phyloP scores from a whole-genome alignment of 2,329 filamentous ascomycete species.

The Neonectria coccinea region DNA sequence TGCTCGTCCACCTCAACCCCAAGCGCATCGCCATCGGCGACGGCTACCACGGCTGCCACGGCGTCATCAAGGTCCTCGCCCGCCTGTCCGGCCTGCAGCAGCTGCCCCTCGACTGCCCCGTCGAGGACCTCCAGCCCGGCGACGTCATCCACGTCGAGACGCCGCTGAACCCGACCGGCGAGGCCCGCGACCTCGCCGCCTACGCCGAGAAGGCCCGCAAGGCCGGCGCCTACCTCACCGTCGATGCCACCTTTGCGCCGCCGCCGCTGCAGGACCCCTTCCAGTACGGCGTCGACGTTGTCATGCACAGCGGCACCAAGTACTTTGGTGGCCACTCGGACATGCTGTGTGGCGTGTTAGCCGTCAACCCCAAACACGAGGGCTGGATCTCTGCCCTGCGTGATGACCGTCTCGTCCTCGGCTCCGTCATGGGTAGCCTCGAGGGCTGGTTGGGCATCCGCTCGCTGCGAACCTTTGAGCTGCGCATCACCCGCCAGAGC shows the following conservation, averaged over 20 bases:
- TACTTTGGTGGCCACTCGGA: slow-evolving; percentile 97
- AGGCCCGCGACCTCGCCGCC: slow-evolving; percentile 76
- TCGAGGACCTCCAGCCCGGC: slow-evolving; percentile 75
- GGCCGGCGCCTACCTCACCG: slow-evolving; percentile 79
- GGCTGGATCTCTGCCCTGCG: slow-evolving; percentile 72
- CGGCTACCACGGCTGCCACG: slow-evolving; percentile 95
- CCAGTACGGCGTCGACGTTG: slow-evolving; percentile 80
- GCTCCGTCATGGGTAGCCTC: slow-evolving; percentile 86
- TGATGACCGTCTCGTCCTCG: slow-evolving; percentile 80
- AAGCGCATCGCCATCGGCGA: slow-evolving; percentile 83
- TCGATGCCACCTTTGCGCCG: slow-evolving; percentile 94
- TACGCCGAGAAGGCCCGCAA: slow-evolving; percentile 80
- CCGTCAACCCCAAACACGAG: slow-evolving; percentile 65
- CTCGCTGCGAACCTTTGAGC: slow-evolving; percentile 85
- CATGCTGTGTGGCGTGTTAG: slow-evolving; percentile 87
- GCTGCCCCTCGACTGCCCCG: slow-evolving; percentile 76
- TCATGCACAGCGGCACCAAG: slow-evolving; percentile 96
- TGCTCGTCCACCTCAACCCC: slow-evolving; percentile 87
- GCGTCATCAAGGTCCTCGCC: slow-evolving; percentile 78
- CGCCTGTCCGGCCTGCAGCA: slow-evolving; percentile 81
- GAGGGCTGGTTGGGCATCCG: slow-evolving; percentile 94
- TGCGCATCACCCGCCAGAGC: slow-evolving; percentile 84
- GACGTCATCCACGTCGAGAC: slow-evolving; percentile 95
- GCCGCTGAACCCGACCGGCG: slow-evolving; percentile 90
- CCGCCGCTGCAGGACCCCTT: slow-evolving; percentile 92